phyloP scores from a whole-genome alignment of 2,329 filamentous ascomycete species.

The Diaporthe ilicicola region DNA sequence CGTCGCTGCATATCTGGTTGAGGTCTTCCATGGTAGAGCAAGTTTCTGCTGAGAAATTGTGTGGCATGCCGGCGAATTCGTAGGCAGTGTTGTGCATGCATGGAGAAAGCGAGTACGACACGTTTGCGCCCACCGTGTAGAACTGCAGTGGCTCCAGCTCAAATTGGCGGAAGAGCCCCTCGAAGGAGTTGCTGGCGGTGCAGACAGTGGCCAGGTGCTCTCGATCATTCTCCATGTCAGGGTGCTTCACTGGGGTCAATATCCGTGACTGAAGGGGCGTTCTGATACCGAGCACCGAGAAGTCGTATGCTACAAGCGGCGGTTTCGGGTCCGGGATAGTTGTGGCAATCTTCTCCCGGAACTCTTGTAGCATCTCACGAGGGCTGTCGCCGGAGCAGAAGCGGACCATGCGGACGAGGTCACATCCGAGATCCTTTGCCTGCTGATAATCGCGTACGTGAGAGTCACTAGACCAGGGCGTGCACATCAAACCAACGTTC shows the following conservation, averaged over 20 bases:
- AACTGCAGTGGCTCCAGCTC: conserved; percentile 72
- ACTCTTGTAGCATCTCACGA: conserved; percentile 55
- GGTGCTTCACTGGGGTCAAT: conserved; percentile 62
- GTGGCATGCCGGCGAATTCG: conserved; percentile 71
- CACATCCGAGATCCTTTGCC: conserved; percentile 65
- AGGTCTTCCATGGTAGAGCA: conserved; percentile 69
- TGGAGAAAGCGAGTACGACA: conserved; percentile 75
- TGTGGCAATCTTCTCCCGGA: conserved; percentile 56
- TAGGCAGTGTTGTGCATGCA: conserved; percentile 78
- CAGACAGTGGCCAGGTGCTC: conserved; percentile 57
- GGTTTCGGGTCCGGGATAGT: conserved; percentile 55
- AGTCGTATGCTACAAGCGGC: conserved; percentile 58
- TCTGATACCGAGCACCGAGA: conserved; percentile 52
- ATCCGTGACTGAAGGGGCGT: conserved; percentile 54
- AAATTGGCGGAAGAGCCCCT: conserved; percentile 67
- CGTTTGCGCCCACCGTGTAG: conserved; percentile 73
- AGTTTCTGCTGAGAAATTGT: conserved; percentile 68
- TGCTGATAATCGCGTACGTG: conserved; percentile 63
- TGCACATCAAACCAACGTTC: conserved; percentile 52
- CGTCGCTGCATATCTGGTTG: conserved; percentile 64
- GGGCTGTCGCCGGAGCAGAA: conserved; percentile 65
- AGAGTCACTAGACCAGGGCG: conserved; percentile 63
- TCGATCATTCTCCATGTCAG: conserved; percentile 50
- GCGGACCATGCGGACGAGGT: conserved; percentile 68
- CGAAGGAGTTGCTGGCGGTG: conserved; percentile 65